Evolutionary conservation across 2,329 filamentous ascomycete species (phyloP).

Genomic region (Aspergillus glaucus): DNA sequence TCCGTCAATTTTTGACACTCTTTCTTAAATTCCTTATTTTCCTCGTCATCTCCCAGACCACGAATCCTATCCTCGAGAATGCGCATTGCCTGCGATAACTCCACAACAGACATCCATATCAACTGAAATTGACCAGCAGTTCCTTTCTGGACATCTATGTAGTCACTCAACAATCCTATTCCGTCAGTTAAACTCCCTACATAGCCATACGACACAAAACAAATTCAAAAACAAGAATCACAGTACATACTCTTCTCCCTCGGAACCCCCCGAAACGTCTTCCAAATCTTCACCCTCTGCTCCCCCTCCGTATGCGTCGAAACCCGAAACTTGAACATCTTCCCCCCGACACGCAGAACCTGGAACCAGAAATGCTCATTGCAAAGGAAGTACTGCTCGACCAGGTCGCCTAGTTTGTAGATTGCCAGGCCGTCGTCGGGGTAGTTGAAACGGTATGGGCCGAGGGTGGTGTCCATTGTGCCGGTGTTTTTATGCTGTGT

Average conservation of each 20-base stretch:
- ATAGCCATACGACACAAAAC: background rate
- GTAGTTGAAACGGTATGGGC: background rate
- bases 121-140: background rate
- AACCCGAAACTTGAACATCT: background rate
- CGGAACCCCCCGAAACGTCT: background rate
- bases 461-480: background rate
- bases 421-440: background rate
- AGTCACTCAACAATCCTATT: background rate
- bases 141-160: background rate
- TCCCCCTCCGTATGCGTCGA: background rate
- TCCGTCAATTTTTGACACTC: background rate
- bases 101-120: background rate
- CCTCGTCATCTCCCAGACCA: background rate
- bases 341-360: background rate
- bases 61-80: background rate
- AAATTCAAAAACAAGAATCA: background rate
- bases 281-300: background rate
- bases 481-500: background rate
- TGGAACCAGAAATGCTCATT: background rate
- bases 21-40: background rate
- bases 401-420: background rate
- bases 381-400: background rate
- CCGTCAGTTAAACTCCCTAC: background rate
- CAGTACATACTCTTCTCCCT: background rate
- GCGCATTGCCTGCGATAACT: background rate